Evolutionary conservation across 108 stramenopile species (phyloP).

Genomic region (Skeletonema marinoi): DNA sequence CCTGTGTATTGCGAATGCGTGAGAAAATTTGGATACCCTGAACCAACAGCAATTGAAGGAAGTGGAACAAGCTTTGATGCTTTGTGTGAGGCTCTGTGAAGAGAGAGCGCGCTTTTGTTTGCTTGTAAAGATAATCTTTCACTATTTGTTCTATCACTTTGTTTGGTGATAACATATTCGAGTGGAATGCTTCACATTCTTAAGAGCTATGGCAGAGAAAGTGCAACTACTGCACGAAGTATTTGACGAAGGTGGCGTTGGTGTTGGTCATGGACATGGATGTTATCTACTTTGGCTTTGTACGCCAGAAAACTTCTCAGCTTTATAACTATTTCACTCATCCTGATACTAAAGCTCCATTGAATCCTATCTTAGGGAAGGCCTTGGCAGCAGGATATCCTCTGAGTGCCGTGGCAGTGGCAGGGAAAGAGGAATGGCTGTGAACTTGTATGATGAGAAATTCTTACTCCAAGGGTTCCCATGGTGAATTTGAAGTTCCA

Average conservation of each 20-base stretch:
- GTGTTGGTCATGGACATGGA: too few species aligned
- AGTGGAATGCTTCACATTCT: too few species aligned
- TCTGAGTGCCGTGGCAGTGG: conserved; percentile 48
- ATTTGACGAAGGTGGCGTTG: conserved; percentile 56
- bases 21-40: conserved; percentile 3
- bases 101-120: too few species aligned
- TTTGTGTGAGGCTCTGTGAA: not conserved
- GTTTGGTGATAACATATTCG: too few species aligned
- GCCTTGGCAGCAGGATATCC: conserved; percentile 62
- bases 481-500: too few species aligned
- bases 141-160: too few species aligned
- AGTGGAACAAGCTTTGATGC: not conserved
- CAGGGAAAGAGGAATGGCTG: conserved; percentile 42
- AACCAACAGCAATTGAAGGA: conserved; percentile 6
- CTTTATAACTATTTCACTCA: conserved; percentile 47
- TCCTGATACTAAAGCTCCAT: conserved; percentile 36
- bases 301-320: conserved; percentile 53
- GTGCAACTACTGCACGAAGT: conserved; percentile 63
- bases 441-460: conserved; percentile 60
- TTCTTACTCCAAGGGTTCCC: conserved; percentile 51
- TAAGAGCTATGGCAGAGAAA: too few species aligned
- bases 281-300: conserved; percentile 63
- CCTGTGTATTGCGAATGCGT: conserved; percentile 29
- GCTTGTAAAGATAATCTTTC: too few species aligned
- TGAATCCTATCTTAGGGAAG: conserved; percentile 56